phyloP scores from a whole-genome alignment of 2,329 filamentous ascomycete species.

The Pseudonectria buxi region DNA sequence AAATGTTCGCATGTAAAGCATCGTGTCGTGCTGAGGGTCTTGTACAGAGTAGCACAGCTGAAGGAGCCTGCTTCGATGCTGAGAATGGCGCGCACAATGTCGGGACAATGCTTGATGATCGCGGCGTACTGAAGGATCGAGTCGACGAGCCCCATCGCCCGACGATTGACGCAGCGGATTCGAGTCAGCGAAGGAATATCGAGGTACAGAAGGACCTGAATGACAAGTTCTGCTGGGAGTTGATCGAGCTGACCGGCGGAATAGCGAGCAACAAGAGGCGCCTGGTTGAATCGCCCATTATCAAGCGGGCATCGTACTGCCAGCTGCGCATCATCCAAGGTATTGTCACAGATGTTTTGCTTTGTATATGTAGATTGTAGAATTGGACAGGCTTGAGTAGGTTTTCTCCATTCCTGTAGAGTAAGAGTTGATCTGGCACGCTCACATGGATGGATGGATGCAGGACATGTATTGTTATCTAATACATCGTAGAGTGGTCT shows the following conservation, averaged over 20 bases:
- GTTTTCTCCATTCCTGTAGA: too few species aligned
- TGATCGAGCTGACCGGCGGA: slow-evolving; percentile 21
- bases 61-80: slow-evolving; percentile 26
- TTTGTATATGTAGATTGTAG: too few species aligned
- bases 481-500: too few species aligned
- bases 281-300: slow-evolving; percentile 15
- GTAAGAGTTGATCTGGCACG: too few species aligned
- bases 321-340: slow-evolving; percentile 14
- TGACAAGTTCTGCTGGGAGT: slow-evolving; percentile 26
- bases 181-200: slow-evolving; percentile 29
- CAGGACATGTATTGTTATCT: too few species aligned
- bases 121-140: slow-evolving; percentile 27
- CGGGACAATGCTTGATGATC: slow-evolving; percentile 25
- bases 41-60: slow-evolving; percentile 26
- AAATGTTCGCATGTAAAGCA: slow-evolving; percentile 33
- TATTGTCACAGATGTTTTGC: slow-evolving; percentile 3
- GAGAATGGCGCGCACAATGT: slow-evolving; percentile 27
- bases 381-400: too few species aligned
- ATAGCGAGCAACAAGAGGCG: slow-evolving; percentile 1
- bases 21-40: slow-evolving; percentile 23
- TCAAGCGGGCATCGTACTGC: slow-evolving; percentile 17
- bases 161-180: slow-evolving; percentile 30
- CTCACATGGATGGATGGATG: too few species aligned
- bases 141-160: slow-evolving; percentile 30
- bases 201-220: slow-evolving; percentile 19